These are phyloP conservation scores for Leccinum pachyderme DNA, from an alignment of 1,284 basidiomycete genomes.

Conservation along the genomic window DNA sequence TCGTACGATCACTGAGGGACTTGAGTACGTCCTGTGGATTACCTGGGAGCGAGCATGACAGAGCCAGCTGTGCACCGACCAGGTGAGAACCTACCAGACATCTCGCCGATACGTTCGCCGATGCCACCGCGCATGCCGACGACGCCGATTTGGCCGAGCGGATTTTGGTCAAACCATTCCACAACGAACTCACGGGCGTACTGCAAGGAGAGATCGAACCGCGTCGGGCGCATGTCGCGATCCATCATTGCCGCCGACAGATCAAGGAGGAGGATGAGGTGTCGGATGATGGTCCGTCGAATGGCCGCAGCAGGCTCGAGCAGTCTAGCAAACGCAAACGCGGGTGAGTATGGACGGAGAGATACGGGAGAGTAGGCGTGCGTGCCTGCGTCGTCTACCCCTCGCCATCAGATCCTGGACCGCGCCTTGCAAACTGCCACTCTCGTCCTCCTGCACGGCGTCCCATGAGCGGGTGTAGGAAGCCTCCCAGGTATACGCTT, in stretches of 20 bases:
- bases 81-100: slow-evolving; percentile 66
- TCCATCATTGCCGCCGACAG: slow-evolving; percentile 92
- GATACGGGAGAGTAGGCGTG: slow-evolving; percentile 3
- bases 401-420: slow-evolving; percentile 89
- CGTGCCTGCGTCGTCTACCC: slow-evolving; percentile 78
- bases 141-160: slow-evolving; percentile 92
- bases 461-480: slow-evolving; percentile 96
- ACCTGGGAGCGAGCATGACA: slow-evolving; percentile 46
- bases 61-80: not conserved
- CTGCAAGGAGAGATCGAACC: slow-evolving; percentile 87
- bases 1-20: slow-evolving; percentile 82
- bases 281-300: slow-evolving; percentile 93
- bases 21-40: slow-evolving; percentile 94
- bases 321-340: slow-evolving; percentile 41
- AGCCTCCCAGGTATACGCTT: slow-evolving; percentile 94
- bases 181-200: slow-evolving; percentile 88
- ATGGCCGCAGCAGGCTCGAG: slow-evolving; percentile 85
- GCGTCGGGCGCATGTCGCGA: slow-evolving; percentile 91
- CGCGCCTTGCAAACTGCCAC: slow-evolving; percentile 85
- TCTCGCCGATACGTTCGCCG: slow-evolving; percentile 83
- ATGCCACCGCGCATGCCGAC: slow-evolving; percentile 90
- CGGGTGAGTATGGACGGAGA: slow-evolving; percentile 6
- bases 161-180: slow-evolving; percentile 99
- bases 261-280: slow-evolving; percentile 89
- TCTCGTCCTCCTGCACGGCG: slow-evolving; percentile 93